These are phyloP conservation scores for Phoma sp. DNA, from an alignment of 2,329 filamentous ascomycete genomes.

Conservation along the genomic window DNA sequence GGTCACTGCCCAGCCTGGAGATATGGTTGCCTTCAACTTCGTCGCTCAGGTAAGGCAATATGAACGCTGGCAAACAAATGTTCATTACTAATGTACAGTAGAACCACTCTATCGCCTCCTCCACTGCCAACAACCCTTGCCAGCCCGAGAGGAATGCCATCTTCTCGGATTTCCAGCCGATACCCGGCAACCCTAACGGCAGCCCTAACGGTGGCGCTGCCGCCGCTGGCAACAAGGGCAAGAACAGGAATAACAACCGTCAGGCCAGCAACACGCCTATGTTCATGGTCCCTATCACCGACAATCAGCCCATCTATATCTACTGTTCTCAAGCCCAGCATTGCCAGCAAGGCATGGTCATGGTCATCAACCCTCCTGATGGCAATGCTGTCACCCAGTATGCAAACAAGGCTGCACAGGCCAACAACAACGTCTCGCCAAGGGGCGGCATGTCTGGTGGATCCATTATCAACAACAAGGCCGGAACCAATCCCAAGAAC, in stretches of 20 bases:
- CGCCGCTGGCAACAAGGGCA: slow-evolving; percentile 15
- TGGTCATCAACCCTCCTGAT: slow-evolving; percentile 67
- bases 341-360: slow-evolving; percentile 74
- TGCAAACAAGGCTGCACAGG: slow-evolving; percentile 29
- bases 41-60: slow-evolving; percentile 23
- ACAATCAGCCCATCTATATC: slow-evolving; percentile 72
- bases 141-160: slow-evolving; percentile 32
- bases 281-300: slow-evolving; percentile 37
- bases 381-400: slow-evolving; percentile 34
- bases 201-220: slow-evolving; percentile 18
- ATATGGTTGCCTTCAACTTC: slow-evolving; percentile 38
- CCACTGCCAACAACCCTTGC: slow-evolving; percentile 33
- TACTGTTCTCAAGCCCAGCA: slow-evolving; percentile 73
- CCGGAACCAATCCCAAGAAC: slow-evolving; percentile 30
- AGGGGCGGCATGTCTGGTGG: slow-evolving; percentile 29
- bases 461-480: slow-evolving; percentile 26
- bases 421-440: slow-evolving; percentile 34
- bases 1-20: slow-evolving; percentile 34
- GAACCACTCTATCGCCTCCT: slow-evolving; percentile 39
- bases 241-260: slow-evolving; percentile 29
- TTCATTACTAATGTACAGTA: slow-evolving; percentile 5
- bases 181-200: slow-evolving; percentile 23
- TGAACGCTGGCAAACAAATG: too few relatives aligned
- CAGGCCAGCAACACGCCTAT: slow-evolving; percentile 30
- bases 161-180: slow-evolving; percentile 39